Conservation (phyloP, 306 rosid species). For the Ormosia emarginata region DNA sequence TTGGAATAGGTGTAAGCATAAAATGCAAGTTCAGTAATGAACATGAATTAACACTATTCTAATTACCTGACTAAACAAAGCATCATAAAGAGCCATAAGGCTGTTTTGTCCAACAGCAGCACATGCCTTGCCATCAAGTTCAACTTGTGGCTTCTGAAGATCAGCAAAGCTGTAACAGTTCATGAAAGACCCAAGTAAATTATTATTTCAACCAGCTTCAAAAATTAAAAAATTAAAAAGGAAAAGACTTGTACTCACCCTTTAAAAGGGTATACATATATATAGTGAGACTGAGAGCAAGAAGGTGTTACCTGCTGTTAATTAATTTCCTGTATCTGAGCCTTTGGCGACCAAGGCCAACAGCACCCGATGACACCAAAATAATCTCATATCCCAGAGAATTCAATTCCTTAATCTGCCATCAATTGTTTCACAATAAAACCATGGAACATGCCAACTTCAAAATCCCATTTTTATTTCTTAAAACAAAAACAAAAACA, state of each 20-base stretch:
- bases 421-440: conserved; percentile 22
- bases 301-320: conserved; percentile 72
- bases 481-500: neutral
- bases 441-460: neutral
- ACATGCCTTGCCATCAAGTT: conserved; percentile 96
- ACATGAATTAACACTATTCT: neutral
- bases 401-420: conserved; percentile 84
- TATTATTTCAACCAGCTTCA: neutral
- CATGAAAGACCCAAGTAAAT: conserved; percentile 11
- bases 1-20: neutral
- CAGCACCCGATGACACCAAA: conserved; percentile 98
- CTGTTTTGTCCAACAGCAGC: conserved; percentile 96
- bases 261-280: neutral
- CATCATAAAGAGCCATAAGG: conserved; percentile 93
- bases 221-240: neutral
- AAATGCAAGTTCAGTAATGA: neutral
- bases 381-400: conserved; percentile 78
- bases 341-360: conserved; percentile 97
- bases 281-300: neutral
- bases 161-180: conserved; percentile 75
- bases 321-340: conserved; percentile 75
- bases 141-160: conserved; percentile 94
- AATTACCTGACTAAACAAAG: conserved; percentile 84
- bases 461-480: conserved; percentile 20
- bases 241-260: neutral